These are phyloP conservation scores for Eleusine coracana DNA, from an alignment of 176 grass and related monocot species.

Conservation along the genomic window DNA sequence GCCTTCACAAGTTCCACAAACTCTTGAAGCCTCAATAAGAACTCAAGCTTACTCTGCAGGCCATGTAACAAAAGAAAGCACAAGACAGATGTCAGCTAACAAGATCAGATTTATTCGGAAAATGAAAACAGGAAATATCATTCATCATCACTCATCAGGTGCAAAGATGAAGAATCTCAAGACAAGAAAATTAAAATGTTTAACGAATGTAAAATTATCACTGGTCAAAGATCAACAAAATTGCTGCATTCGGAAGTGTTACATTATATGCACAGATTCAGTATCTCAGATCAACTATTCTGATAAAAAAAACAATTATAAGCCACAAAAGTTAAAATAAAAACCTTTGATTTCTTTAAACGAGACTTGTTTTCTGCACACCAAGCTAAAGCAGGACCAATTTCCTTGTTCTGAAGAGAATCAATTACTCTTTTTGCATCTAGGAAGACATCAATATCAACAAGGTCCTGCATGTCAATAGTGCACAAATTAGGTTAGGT, in stretches of 20 bases:
- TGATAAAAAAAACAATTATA: background rate
- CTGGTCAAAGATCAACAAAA: background rate
- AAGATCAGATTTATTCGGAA: conserved; percentile 28
- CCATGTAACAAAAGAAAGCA: conserved; percentile 17
- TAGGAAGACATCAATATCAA: conserved; percentile 86
- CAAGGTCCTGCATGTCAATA: conserved; percentile 70
- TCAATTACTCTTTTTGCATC: conserved; percentile 89
- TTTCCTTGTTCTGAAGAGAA: conserved; percentile 92
- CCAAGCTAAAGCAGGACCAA: conserved; percentile 82
- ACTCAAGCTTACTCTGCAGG: conserved; percentile 97
- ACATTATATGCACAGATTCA: background rate
- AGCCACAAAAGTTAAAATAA: background rate
- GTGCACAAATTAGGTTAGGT: conserved; percentile 32
- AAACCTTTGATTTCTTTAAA: conserved; percentile 98
- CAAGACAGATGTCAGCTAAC: conserved; percentile 12
- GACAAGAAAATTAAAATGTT: background rate
- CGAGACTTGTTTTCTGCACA: conserved; percentile 98
- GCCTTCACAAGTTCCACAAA: conserved; percentile 93
- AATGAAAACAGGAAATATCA: conserved; percentile 23
- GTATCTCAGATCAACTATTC: conserved; percentile 2
- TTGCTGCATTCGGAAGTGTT: background rate
- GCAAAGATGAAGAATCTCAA: background rate
- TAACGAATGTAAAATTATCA: conserved; percentile 15
- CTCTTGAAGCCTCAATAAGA: conserved; percentile 92
- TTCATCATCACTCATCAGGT: background rate